Conservation (phyloP, 116 monocot genomes). For the Dioscorea cayenensis region DNA sequence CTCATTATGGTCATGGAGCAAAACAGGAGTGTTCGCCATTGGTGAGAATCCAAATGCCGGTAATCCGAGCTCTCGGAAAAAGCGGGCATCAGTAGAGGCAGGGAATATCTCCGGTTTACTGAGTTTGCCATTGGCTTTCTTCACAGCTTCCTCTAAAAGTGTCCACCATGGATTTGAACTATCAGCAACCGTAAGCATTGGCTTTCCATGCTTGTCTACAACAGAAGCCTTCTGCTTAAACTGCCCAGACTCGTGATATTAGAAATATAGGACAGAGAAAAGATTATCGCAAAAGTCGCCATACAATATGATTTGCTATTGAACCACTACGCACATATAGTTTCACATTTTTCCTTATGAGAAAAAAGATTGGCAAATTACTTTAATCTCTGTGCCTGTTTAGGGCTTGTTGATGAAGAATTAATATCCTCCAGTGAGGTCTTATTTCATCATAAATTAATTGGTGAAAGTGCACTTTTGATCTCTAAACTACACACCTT, state of each 20-base stretch:
- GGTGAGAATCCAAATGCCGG: slow-evolving; percentile 98
- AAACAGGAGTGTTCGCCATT: slow-evolving; percentile 84
- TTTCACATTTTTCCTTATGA: too few relatives aligned
- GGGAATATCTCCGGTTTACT: slow-evolving; percentile 86
- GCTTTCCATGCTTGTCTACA: slow-evolving; percentile 71
- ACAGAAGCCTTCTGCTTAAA: slow-evolving; percentile 59
- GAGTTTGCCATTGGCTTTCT: slow-evolving; percentile 68
- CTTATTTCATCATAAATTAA: too few relatives aligned
- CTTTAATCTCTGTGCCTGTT: too few relatives aligned
- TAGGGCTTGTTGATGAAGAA: too few relatives aligned
- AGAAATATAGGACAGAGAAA: background rate
- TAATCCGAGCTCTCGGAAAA: slow-evolving; percentile 59
- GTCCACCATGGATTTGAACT: slow-evolving; percentile 84
- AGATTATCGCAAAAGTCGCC: too few relatives aligned
- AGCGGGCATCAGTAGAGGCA: slow-evolving; percentile 86
- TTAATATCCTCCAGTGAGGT: too few relatives aligned
- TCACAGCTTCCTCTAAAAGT: slow-evolving; percentile 55
- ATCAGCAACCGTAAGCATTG: slow-evolving; percentile 54
- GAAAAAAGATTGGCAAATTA: too few relatives aligned
- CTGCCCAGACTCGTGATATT: slow-evolving; percentile 29
- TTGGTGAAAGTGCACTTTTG: too few relatives aligned
- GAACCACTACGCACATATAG: too few relatives aligned
- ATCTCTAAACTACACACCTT: too few relatives aligned
- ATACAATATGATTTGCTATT: too few relatives aligned
- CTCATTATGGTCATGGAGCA: slow-evolving; percentile 98